Evolutionary conservation across 2,329 filamentous ascomycete genomes (phyloP), one percentile per base, ranked within the genome.

Genomic region (Phaeoacremonium minimum): DNA sequence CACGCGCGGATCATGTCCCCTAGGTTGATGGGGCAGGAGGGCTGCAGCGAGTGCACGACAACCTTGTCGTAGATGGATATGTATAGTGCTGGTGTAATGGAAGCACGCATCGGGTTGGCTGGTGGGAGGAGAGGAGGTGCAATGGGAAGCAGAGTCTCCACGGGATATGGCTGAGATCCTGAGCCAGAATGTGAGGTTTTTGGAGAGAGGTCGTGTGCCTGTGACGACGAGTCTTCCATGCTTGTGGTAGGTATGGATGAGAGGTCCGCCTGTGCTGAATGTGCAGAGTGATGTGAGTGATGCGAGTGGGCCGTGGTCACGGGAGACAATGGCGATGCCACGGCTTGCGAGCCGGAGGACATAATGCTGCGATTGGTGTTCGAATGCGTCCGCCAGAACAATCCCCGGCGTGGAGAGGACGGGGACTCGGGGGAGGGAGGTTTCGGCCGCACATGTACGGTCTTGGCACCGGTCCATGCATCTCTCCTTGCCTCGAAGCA

Each of bases 1-100:
- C 91, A 85, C 11, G 87, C 80, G 8, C 80, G 75, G 15, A 87
- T 79, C 66, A 96, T 82, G 49, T 95, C 87, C 18, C 74, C 67
- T 1, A 97, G 75, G 49, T 95, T 96, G 52, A 96, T 85, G 4
- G 91, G 91, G 13, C 94, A 87, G 2, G 85, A 83, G 0, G 91
- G 91, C 4, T 88, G 87, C 45, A 93, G 75, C 26, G 73, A 77
- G 51, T 91, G 83, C 1, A 89, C 59, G 29, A 96, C 81, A 34
- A 95, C 84, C 62, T 95, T 95, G 55, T 85, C 84, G 67, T 95
- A 96, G 38, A 97, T 87, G 32, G 84, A 85, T 0, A 81, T 67
- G 59, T 96, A 95, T 37, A 85, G 75, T 13, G 74, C 64, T 0
- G 86, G 79, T 0, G 72, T 82, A 50, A 96, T 93, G 19, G 80